These are phyloP conservation scores for Dichomitus squalens DNA, from an alignment of 1,284 basidiomycete genomes.

Conservation along the genomic window DNA sequence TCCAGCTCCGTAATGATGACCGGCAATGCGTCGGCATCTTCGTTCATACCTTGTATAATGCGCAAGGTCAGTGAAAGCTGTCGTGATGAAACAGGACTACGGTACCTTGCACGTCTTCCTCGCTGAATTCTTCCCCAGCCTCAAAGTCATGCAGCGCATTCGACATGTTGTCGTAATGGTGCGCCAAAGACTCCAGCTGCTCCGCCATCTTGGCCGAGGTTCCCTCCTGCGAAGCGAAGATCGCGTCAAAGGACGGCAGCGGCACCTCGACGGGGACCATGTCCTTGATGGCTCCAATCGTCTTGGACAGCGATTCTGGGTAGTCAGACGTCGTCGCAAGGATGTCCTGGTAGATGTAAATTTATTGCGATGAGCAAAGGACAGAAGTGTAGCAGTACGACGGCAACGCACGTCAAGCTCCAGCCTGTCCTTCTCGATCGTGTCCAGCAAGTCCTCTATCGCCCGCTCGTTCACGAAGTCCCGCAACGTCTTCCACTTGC, in stretches of 20 bases:
- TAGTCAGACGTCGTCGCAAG: conserved; percentile 65
- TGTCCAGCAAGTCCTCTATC: conserved; percentile 73
- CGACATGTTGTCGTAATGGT: conserved; percentile 77
- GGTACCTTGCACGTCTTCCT: conserved; percentile 70
- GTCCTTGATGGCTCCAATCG: conserved; percentile 55
- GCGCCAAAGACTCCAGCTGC: conserved; percentile 68
- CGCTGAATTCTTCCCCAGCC: conserved; percentile 59
- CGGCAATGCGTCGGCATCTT: conserved; percentile 75
- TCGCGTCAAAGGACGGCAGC: conserved; percentile 46
- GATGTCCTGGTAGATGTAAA: conserved; percentile 48
- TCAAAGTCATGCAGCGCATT: conserved; percentile 66
- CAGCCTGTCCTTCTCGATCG: conserved; percentile 67
- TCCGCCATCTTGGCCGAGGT: conserved; percentile 67
- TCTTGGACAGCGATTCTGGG: conserved; percentile 57
- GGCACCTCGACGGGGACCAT: conserved; percentile 47
- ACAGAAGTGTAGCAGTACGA: no score
- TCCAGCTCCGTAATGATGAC: conserved; percentile 73
- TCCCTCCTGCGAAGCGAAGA: conserved; percentile 57
- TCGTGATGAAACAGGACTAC: neutral
- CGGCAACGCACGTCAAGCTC: conserved; percentile 61
- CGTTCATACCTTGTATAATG: conserved; percentile 61
- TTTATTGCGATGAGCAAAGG: neutral
- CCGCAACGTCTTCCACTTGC: conserved; percentile 75
- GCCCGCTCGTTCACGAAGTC: conserved; percentile 82
- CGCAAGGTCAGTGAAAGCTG: conserved; percentile 2